A percentile compares a stretch with the other conserved stretches of the same genome.
Conservation (phyloP, 495 filamentous ascomycete genomes). For the Hypoxylon lienhwacheense region DNA sequence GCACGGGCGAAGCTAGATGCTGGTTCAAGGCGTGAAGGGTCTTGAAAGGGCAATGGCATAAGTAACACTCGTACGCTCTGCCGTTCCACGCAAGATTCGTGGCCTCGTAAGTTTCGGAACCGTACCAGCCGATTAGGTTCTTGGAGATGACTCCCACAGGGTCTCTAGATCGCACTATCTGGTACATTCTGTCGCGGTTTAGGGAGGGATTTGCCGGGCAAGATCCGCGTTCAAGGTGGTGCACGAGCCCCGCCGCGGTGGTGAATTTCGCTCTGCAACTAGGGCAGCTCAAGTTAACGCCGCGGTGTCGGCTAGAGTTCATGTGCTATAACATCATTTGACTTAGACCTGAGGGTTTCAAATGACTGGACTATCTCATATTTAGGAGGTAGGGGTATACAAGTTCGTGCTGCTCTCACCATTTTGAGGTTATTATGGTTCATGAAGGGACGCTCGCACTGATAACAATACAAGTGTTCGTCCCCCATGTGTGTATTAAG, state of each 20-base stretch:
- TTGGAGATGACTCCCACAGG: slow-evolving; percentile 39
- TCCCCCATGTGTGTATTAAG: slow-evolving; percentile 25
- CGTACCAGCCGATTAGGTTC: slow-evolving; percentile 39
- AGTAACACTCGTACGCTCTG: slow-evolving; percentile 35
- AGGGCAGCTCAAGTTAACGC: slow-evolving; percentile 32
- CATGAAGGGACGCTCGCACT: slow-evolving; percentile 34
- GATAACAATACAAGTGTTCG: slow-evolving; percentile 32
- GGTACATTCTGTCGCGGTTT: slow-evolving; percentile 39
- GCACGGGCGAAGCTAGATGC: slow-evolving; percentile 42
- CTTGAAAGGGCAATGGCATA: slow-evolving; percentile 37
- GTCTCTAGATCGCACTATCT: slow-evolving; percentile 37
- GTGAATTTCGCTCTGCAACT: slow-evolving; percentile 36
- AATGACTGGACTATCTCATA: too few relatives aligned
- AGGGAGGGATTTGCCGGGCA: slow-evolving; percentile 26
- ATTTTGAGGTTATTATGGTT: slow-evolving; percentile 38
- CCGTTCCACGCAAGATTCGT: slow-evolving; percentile 33
- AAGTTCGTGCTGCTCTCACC: slow-evolving; percentile 15
- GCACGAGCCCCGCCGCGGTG: slow-evolving; percentile 38
- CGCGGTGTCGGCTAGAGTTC: slow-evolving; percentile 37
- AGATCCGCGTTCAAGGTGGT: slow-evolving; percentile 38
- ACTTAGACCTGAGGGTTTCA: neutral
- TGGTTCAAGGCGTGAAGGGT: slow-evolving; percentile 22
- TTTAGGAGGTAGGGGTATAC: neutral
- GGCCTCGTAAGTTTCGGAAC: slow-evolving; percentile 24
- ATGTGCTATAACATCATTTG: slow-evolving; percentile 33